Percentiles rank a stretch among this genome's conserved stretches.
Evolutionary conservation across 768 basidiomycete genomes (phyloP).

Genomic region (Botryobasidium botryosum): DNA sequence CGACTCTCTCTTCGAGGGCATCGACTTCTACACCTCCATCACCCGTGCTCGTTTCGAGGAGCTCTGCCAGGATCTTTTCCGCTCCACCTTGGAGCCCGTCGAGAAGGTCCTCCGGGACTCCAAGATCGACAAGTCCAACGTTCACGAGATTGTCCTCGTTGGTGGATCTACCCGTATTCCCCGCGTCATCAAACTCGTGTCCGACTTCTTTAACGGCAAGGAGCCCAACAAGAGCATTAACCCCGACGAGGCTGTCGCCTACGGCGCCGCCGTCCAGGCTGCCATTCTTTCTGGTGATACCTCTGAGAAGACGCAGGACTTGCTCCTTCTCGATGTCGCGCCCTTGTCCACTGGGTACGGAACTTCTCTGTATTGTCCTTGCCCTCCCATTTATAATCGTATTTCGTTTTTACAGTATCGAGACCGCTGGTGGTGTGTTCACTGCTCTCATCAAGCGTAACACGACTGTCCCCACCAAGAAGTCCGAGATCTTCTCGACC

Average conservation of each 20-base stretch:
- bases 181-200: slow-evolving; percentile 43
- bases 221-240: slow-evolving; percentile 51
- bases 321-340: slow-evolving; percentile 38
- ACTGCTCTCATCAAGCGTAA: slow-evolving; percentile 55
- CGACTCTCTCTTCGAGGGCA: slow-evolving; percentile 37
- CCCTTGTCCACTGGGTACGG: slow-evolving; percentile 34
- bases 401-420: slow-evolving; percentile 23
- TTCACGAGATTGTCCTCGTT: slow-evolving; percentile 33
- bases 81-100: slow-evolving; percentile 28
- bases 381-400: slow-evolving; percentile 19
- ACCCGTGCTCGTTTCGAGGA: slow-evolving; percentile 35
- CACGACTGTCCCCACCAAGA: slow-evolving; percentile 39
- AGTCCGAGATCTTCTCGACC: slow-evolving; percentile 36
- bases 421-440: slow-evolving; percentile 75
- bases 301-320: slow-evolving; percentile 32
- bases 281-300: slow-evolving; percentile 45
- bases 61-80: slow-evolving; percentile 31
- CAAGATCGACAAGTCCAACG: slow-evolving; percentile 33
- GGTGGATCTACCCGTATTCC: slow-evolving; percentile 35
- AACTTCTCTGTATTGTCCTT: slow-evolving; percentile 17
- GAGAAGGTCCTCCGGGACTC: slow-evolving; percentile 37
- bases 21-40: slow-evolving; percentile 39
- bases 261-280: slow-evolving; percentile 56
- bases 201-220: slow-evolving; percentile 49
- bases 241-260: slow-evolving; percentile 59